Percentiles rank a stretch among this genome's conserved stretches.
Evolutionary conservation across 805 yeast species (phyloP).

Genomic region (Kazachstania viticola): DNA sequence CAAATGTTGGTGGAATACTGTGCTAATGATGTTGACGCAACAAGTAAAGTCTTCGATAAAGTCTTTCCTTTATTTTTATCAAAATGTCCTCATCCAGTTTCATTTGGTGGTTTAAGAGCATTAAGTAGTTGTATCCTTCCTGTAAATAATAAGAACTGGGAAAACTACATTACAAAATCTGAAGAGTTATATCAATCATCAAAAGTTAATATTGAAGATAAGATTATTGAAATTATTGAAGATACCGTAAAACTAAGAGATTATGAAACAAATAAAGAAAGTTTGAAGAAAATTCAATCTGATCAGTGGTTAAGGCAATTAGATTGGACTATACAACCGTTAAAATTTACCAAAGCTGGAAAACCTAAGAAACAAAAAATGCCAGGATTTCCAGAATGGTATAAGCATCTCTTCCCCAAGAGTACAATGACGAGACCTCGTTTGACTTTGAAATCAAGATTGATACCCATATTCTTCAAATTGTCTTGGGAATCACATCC

Average conservation of each 20-base stretch:
- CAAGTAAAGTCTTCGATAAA: conserved; percentile 55
- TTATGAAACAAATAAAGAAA: conserved; percentile 6
- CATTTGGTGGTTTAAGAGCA: conserved; percentile 74
- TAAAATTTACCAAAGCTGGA: conserved; percentile 56
- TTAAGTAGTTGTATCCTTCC: conserved; percentile 71
- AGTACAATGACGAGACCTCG: conserved; percentile 34
- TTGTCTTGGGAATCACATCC: conserved; percentile 82
- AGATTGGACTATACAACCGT: conserved; percentile 68
- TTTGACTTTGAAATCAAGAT: conserved; percentile 60
- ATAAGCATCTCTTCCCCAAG: conserved; percentile 41
- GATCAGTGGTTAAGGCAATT: conserved; percentile 91
- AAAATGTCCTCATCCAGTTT: conserved; percentile 86
- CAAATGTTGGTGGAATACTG: conserved; percentile 64
- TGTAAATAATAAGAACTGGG: conserved; percentile 58
- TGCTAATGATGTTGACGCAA: conserved; percentile 70
- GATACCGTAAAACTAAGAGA: conserved; percentile 41
- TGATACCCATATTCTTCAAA: conserved; percentile 64
- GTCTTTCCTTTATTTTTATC: conserved; percentile 57
- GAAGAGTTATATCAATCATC: conserved; percentile 57
- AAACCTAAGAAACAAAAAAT: conserved; percentile 63
- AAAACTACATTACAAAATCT: conserved; percentile 52
- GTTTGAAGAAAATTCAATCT: conserved; percentile 25
- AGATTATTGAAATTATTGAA: conserved; percentile 47
- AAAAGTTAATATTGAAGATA: conserved; percentile 42
- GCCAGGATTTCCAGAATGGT: conserved; percentile 95